phyloP scores from a whole-genome alignment of 306 rosid species.

The Citrullus colocynthis region DNA sequence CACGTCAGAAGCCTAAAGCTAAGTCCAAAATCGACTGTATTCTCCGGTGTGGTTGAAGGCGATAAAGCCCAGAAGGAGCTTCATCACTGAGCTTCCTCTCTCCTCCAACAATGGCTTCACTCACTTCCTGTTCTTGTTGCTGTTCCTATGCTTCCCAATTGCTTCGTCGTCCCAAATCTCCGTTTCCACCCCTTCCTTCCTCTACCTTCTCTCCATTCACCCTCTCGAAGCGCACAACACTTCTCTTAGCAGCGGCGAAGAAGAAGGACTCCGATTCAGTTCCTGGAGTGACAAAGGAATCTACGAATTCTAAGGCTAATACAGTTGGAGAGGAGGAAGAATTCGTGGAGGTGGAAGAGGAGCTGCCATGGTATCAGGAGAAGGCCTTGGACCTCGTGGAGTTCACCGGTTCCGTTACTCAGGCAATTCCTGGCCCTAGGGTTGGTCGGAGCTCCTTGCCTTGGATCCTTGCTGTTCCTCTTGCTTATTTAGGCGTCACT shows the following conservation, averaged over 20 bases:
- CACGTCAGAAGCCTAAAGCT: neutral
- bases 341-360: constrained; percentile 54
- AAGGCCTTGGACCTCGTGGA: constrained; percentile 88
- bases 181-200: neutral
- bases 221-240: neutral
- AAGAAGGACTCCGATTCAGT: constrained; percentile 14
- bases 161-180: constrained; percentile 14
- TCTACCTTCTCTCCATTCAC: neutral
- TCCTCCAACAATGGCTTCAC: neutral
- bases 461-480: constrained; percentile 83
- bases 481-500: constrained; percentile 57
- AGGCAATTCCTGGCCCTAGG: constrained; percentile 82
- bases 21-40: neutral
- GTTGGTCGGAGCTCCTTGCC: constrained; percentile 79
- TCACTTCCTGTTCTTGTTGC: neutral
- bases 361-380: constrained; percentile 89
- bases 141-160: constrained; percentile 26
- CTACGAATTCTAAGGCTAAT: neutral
- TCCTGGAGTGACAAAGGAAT: constrained; percentile 9
- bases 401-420: constrained; percentile 87
- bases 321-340: neutral
- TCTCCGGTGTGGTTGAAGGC: neutral
- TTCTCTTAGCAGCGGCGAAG: constrained; percentile 16
- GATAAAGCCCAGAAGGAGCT: neutral
- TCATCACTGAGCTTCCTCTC: neutral